phyloP scores from a whole-genome alignment of 495 filamentous ascomycete genomes.

The Aspergillus cristatus region DNA sequence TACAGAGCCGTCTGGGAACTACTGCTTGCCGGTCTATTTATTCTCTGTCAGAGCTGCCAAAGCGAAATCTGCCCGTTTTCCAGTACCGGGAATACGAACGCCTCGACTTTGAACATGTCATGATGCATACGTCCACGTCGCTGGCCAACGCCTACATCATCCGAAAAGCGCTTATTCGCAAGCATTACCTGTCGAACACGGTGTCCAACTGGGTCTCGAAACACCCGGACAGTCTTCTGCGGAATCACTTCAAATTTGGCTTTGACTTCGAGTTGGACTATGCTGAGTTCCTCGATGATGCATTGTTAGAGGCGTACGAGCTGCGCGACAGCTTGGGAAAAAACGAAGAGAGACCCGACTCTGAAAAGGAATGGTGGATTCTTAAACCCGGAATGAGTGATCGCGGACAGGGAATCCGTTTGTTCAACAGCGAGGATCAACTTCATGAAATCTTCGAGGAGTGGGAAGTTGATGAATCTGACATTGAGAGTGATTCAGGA shows the following conservation, averaged over 20 bases:
- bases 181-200: slow-evolving; percentile 81
- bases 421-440: slow-evolving; percentile 77
- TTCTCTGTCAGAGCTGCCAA: slow-evolving; percentile 34
- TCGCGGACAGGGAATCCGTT: slow-evolving; percentile 79
- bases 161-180: slow-evolving; percentile 94
- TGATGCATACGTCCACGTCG: slow-evolving; percentile 47
- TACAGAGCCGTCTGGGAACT: slow-evolving; percentile 51
- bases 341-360: slow-evolving; percentile 42
- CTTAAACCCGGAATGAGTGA: slow-evolving; percentile 97
- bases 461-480: slow-evolving; percentile 63
- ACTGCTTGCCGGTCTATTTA: slow-evolving; percentile 33
- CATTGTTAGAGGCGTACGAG: slow-evolving; percentile 81
- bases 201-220: slow-evolving; percentile 75
- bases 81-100: slow-evolving; percentile 82
- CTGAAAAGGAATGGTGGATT: slow-evolving; percentile 88
- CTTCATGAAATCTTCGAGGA: slow-evolving; percentile 77
- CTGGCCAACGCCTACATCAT: slow-evolving; percentile 81
- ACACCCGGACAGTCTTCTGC: slow-evolving; percentile 59
- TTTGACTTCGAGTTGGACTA: slow-evolving; percentile 92
- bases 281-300: slow-evolving; percentile 92
- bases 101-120: slow-evolving; percentile 67
- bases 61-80: slow-evolving; percentile 45
- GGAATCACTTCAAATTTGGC: slow-evolving; percentile 57
- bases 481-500: slow-evolving; percentile 23
- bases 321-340: slow-evolving; percentile 62